A percentile compares a stretch with the other conserved stretches of the same genome.
These are phyloP conservation scores for Jatropha curcas DNA, from an alignment of 345 rosid species.

Conservation along the genomic window DNA sequence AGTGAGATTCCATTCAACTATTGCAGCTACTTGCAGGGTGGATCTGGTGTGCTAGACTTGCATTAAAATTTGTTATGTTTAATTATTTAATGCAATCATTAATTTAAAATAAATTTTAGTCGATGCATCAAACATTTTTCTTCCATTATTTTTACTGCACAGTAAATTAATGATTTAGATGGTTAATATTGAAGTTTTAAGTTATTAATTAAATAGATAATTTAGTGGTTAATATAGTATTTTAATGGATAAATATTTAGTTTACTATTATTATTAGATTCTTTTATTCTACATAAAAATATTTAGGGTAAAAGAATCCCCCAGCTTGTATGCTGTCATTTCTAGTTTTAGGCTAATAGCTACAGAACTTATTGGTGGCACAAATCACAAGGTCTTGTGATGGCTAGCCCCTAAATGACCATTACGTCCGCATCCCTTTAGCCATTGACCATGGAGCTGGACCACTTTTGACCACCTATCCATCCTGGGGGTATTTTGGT, in stretches of 20 bases:
- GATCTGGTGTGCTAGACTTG: constrained; percentile 52
- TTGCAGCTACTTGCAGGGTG: constrained; percentile 27
- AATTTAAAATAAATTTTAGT: background rate
- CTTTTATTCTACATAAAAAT: background rate
- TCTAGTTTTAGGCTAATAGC: constrained; percentile 15
- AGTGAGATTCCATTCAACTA: constrained; percentile 53
- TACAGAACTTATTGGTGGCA: constrained; percentile 15
- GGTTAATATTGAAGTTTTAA: no score
- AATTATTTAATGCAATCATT: background rate
- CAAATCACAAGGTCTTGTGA: constrained; percentile 13
- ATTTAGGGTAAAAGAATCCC: background rate
- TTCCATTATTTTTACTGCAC: no score
- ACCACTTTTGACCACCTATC: constrained; percentile 37
- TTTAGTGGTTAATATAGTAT: no score
- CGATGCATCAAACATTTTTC: no score
- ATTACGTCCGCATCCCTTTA: constrained; percentile 16
- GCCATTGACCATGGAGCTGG: constrained; percentile 34
- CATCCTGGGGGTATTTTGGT: constrained; percentile 8
- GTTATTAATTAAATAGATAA: no score
- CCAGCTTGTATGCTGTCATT: background rate
- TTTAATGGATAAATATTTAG: no score
- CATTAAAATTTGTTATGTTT: constrained; percentile 11
- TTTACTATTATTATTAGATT: no score
- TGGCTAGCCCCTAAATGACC: constrained; percentile 21
- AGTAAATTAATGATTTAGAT: no score